phyloP scores from a whole-genome alignment of 164 flowering plant species.

The Vitis rotundifolia region DNA sequence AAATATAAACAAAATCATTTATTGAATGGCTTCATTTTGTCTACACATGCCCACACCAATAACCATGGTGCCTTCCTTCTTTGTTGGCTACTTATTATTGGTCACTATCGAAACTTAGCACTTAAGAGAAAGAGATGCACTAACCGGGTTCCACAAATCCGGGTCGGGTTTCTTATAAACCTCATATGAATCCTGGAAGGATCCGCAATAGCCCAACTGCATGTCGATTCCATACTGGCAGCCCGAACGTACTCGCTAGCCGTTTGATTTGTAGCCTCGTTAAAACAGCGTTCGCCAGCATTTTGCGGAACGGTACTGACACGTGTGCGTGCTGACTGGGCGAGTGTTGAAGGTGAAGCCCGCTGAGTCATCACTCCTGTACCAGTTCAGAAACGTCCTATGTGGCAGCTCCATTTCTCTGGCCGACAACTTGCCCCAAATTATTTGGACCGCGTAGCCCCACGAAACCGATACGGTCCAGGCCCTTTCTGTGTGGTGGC shows the following conservation, averaged over 20 bases:
- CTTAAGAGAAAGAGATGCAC: too few relatives aligned
- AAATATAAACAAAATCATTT: too few relatives aligned
- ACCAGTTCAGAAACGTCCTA: slow-evolving; percentile 62
- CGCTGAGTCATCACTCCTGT: slow-evolving; percentile 29
- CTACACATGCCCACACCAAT: slow-evolving; percentile 48
- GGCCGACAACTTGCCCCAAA: slow-evolving; percentile 38
- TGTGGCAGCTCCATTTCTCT: slow-evolving; percentile 53
- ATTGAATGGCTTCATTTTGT: slow-evolving; percentile 32
- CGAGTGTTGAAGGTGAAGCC: slow-evolving; percentile 56
- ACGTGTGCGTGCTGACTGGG: slow-evolving; percentile 32
- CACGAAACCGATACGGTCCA: slow-evolving; percentile 71
- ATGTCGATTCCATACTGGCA: slow-evolving; percentile 2
- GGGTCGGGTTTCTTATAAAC: slow-evolving; percentile 52
- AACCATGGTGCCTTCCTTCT: slow-evolving; percentile 31
- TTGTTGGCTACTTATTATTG: slow-evolving; percentile 3
- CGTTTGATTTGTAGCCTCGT: slow-evolving; percentile 16
- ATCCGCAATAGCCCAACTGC: slow-evolving; percentile 26
- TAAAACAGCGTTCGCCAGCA: slow-evolving; percentile 31
- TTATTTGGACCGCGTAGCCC: slow-evolving; percentile 66
- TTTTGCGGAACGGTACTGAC: slow-evolving; percentile 47
- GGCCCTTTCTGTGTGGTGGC: slow-evolving; percentile 44
- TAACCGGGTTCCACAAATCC: slow-evolving; percentile 45
- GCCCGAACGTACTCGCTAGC: slow-evolving; percentile 20
- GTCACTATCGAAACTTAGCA: too few relatives aligned
- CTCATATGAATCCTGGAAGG: slow-evolving; percentile 25